Evolutionary conservation across 2,329 filamentous ascomycete genomes (phyloP), one percentile per base, ranked within the genome.

Genomic region (Arthrobotrys conoides): DNA sequence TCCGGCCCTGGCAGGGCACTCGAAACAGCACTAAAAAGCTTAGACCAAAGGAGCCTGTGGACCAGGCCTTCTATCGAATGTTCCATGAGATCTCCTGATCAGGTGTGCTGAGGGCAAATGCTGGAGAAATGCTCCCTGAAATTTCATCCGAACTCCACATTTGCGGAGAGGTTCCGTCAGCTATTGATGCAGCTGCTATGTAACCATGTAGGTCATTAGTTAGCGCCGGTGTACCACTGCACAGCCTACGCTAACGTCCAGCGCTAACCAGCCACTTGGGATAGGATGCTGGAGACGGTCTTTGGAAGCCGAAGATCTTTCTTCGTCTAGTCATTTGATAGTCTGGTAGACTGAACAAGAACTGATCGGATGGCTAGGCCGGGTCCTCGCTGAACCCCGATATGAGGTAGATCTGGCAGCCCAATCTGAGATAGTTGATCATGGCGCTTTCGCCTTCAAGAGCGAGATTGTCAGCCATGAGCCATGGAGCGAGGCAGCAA

Each of bases 61-160:
- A 27, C 44, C n/a, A n/a, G n/a, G n/a, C n/a, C 30, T 66, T 66
- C 70, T 46, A 68, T 75, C 18, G 73, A 77, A 77, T 71, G 53
- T 77, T 77, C 73, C 27, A 71, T 66, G 61, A 33, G 41, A 77
- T 77, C 67, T 77, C 73, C 73, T 77, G 67, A 77, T 77, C 67
- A 67, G 73, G 73, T 61, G 18, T 44, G 12, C 20, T 24, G 36
- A 61, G 36, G 57, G 22, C 30, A 41, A 46, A 53, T 53, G 38
- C 10, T 57, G 22, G 53, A 57, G 46, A 68, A 64, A 41, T 53
- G 53, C 64, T 20, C 71, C 67, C 73, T 71, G 73, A 44, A 71
- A 77, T 71, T 67, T 71, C 73, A 36, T 77, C 67, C 49, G 61
- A 71, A 61, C 57, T 65, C 63, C 61, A 72, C 59, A 73, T 67